These are phyloP conservation scores for Candida railenensis DNA, from an alignment of 805 yeast genomes.

Conservation along the genomic window DNA sequence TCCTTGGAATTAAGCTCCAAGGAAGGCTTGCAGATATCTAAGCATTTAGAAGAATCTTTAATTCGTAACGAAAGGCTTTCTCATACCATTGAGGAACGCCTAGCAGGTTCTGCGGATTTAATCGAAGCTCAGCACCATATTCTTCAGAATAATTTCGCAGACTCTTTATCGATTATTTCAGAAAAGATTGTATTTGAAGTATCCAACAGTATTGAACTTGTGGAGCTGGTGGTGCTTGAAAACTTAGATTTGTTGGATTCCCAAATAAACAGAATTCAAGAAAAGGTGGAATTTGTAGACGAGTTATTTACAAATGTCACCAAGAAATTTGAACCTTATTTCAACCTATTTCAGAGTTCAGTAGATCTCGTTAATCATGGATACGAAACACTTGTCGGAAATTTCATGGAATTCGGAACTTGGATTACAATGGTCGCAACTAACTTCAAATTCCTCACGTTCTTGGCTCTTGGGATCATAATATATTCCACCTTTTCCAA, in stretches of 20 bases:
- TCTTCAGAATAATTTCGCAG: neutral
- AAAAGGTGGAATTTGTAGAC: neutral
- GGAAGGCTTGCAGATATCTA: neutral
- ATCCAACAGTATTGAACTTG: neutral
- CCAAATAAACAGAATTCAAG: neutral
- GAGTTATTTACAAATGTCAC: neutral
- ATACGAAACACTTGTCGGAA: neutral
- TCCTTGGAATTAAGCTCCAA: neutral
- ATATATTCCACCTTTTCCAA: neutral
- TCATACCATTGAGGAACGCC: neutral
- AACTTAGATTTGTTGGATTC: neutral
- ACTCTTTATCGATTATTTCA: neutral
- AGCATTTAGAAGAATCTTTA: neutral
- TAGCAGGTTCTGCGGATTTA: neutral
- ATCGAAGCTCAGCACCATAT: neutral
- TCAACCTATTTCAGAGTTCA: neutral
- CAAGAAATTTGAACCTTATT: neutral
- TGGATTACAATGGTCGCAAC: neutral
- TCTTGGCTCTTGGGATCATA: neutral
- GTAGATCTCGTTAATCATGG: neutral
- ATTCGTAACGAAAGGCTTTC: neutral
- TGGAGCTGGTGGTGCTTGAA: neutral
- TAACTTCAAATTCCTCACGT: neutral
- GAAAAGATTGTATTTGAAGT: neutral
- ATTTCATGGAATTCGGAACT: neutral